Conservation (phyloP, 2,329 filamentous ascomycete genomes). For the Corniculantispora saksenae region DNA sequence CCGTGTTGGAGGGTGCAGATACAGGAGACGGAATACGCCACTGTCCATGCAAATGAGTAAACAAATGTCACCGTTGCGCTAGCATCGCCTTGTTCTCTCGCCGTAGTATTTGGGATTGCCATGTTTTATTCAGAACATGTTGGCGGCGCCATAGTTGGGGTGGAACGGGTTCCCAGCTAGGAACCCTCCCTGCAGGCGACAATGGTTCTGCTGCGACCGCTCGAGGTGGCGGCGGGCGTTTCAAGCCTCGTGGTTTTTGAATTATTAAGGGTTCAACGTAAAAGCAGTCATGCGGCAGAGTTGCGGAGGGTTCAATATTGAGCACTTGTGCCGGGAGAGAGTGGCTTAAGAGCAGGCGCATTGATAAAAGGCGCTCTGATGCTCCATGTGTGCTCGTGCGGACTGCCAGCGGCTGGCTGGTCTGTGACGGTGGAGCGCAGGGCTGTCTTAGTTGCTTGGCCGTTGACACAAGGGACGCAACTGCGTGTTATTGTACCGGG, state of each 20-base stretch:
- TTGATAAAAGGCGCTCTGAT: neutral
- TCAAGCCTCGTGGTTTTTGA: neutral
- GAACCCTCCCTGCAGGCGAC: neutral
- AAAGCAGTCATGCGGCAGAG: neutral
- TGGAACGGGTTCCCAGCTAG: neutral
- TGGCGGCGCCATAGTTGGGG: neutral
- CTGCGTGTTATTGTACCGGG: neutral
- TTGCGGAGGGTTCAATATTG: neutral
- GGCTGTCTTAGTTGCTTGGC: slow-evolving; percentile 5
- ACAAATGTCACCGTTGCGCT: neutral
- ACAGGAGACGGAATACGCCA: neutral
- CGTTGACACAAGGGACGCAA: neutral
- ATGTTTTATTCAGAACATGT: neutral
- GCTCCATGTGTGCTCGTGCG: neutral
- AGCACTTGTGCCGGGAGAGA: neutral
- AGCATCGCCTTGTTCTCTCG: neutral
- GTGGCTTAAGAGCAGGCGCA: neutral
- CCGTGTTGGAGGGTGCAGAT: neutral
- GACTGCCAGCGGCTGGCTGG: neutral
- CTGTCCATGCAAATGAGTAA: neutral
- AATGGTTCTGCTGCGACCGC: neutral
- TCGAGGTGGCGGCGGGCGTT: neutral
- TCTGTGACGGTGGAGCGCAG: slow-evolving; percentile 3
- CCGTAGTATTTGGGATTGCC: neutral
- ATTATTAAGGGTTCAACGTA: neutral